These are phyloP conservation scores for Thelonectria rubi DNA, from an alignment of 2,329 filamentous ascomycete genomes.

Conservation along the genomic window DNA sequence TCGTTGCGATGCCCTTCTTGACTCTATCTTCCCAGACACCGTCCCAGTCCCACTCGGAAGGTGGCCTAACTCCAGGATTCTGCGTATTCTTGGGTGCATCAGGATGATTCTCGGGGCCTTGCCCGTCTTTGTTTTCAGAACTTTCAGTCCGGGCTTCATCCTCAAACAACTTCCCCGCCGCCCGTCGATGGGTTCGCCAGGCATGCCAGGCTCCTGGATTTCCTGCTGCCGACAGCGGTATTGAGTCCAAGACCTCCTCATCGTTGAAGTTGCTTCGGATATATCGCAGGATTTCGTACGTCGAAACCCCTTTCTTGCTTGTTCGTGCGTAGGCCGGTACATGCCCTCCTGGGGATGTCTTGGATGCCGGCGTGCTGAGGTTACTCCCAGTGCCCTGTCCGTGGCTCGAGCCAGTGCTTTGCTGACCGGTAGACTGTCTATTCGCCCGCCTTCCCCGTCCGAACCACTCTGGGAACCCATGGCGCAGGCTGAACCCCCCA, in stretches of 20 bases:
- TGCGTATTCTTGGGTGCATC: constrained; percentile 22
- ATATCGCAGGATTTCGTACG: constrained; percentile 79
- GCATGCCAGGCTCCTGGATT: constrained; percentile 95
- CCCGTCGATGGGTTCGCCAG: constrained; percentile 76
- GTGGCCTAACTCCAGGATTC: constrained; percentile 45
- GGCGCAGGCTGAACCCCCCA: constrained; percentile 87
- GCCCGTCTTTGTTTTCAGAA: constrained; percentile 7
- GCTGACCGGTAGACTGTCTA: constrained; percentile 55
- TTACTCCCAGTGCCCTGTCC: constrained; percentile 35
- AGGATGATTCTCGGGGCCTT: constrained; percentile 6
- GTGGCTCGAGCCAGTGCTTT: constrained; percentile 40
- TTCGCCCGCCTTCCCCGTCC: constrained; percentile 61
- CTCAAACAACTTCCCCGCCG: constrained; percentile 42
- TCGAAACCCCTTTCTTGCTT: constrained; percentile 58
- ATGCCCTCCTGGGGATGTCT: constrained; percentile 41
- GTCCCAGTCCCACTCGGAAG: constrained; percentile 96
- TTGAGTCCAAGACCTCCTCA: constrained; percentile 76
- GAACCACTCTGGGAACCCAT: constrained; percentile 94
- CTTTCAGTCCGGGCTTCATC: constrained; percentile 15
- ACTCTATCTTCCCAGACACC: constrained; percentile 95
- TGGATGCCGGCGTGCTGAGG: constrained; percentile 45
- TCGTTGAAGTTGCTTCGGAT: constrained; percentile 84
- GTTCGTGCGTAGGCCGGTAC: constrained; percentile 54
- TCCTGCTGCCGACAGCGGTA: constrained; percentile 83
- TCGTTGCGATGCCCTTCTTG: constrained; percentile 78